Percentiles rank a stretch among this genome's conserved stretches.
phyloP scores from a whole-genome alignment of 2,329 filamentous ascomycete species.

The Fusarium coicis region DNA sequence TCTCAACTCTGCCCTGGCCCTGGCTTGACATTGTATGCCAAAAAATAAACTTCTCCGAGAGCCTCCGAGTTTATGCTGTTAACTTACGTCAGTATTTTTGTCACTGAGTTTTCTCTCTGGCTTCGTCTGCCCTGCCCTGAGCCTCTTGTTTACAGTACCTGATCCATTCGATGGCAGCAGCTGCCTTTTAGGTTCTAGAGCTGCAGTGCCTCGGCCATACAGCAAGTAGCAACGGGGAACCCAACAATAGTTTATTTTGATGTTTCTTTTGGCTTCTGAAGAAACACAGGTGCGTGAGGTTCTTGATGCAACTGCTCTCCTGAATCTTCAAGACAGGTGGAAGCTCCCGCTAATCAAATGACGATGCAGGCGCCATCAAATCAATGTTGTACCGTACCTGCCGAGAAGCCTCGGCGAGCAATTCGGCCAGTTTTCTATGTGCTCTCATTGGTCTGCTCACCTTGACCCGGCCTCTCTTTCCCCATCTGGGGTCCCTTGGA shows the following conservation, averaged over 20 bases:
- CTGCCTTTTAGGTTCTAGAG: constrained; percentile 26
- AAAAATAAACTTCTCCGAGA: background rate
- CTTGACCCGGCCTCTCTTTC: constrained; percentile 19
- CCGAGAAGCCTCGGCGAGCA: constrained; percentile 9
- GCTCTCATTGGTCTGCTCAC: constrained; percentile 18
- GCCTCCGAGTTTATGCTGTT: background rate
- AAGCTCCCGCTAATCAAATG: constrained; percentile 18
- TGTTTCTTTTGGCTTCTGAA: background rate
- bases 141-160: constrained; percentile 9
- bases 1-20: background rate
- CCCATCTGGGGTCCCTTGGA: constrained; percentile 32
- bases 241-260: constrained; percentile 15
- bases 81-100: background rate
- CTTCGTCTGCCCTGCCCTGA: constrained; percentile 2
- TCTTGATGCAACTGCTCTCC: background rate
- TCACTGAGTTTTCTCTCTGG: background rate
- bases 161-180: background rate
- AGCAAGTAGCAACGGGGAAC: background rate
- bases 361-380: constrained; percentile 20
- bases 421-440: constrained; percentile 16
- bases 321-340: background rate
- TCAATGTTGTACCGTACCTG: constrained; percentile 30
- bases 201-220: constrained; percentile 1
- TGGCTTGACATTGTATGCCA: background rate
- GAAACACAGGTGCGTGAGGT: background rate